Evolutionary conservation across 2,329 filamentous ascomycete genomes (phyloP).

Genomic region (Zymoseptoria crescenta): DNA sequence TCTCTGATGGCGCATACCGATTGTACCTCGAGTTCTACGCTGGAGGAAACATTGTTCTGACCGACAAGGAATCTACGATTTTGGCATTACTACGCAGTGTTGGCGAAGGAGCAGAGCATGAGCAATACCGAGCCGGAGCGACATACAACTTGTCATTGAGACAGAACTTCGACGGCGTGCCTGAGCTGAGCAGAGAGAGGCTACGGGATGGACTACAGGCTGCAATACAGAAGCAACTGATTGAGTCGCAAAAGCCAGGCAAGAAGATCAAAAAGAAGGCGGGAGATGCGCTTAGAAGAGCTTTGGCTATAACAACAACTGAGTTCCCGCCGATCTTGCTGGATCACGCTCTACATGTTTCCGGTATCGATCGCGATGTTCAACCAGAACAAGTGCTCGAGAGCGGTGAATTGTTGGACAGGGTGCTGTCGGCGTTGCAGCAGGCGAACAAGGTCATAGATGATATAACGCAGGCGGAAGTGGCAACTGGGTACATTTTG

Average conservation of each 20-base stretch:
- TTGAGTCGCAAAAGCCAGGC: slow-evolving; percentile 39
- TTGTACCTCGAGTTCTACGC: slow-evolving; percentile 95
- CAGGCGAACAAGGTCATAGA: slow-evolving; percentile 63
- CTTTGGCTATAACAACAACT: slow-evolving; percentile 73
- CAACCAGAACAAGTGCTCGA: slow-evolving; percentile 63
- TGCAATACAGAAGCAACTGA: slow-evolving; percentile 52
- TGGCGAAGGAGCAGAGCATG: slow-evolving; percentile 71
- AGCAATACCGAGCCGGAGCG: slow-evolving; percentile 68
- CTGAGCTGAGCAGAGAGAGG: slow-evolving; percentile 65
- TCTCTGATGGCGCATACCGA: slow-evolving; percentile 82
- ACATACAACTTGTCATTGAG: slow-evolving; percentile 73
- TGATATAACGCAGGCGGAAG: slow-evolving; percentile 57
- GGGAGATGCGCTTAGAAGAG: slow-evolving; percentile 68
- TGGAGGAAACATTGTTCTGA: slow-evolving; percentile 87
- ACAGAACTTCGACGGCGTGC: slow-evolving; percentile 73
- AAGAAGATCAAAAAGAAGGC: slow-evolving; percentile 68
- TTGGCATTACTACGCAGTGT: slow-evolving; percentile 74
- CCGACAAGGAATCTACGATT: slow-evolving; percentile 75
- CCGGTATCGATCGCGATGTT: slow-evolving; percentile 59
- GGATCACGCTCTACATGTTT: slow-evolving; percentile 70
- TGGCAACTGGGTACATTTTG: slow-evolving; percentile 77
- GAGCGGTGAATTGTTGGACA: slow-evolving; percentile 55
- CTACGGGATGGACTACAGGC: slow-evolving; percentile 61
- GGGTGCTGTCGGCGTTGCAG: slow-evolving; percentile 59
- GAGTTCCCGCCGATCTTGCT: slow-evolving; percentile 83